Base-by-base conservation (phyloP, 192 early-diverging fungal species). In the Podila horticola region DNA sequence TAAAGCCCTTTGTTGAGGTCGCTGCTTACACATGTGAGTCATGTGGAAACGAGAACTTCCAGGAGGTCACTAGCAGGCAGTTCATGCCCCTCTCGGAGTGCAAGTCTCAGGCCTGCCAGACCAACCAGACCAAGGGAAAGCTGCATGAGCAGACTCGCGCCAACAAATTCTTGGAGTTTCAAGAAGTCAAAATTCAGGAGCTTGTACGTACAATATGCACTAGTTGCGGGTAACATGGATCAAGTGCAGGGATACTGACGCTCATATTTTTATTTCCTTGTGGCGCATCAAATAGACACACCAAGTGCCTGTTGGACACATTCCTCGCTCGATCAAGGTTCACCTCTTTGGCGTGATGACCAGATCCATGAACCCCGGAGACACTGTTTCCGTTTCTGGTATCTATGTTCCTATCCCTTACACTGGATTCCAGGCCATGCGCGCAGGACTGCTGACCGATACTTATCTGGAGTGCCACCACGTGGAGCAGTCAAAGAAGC, bases 241-340 rank as follows among this genome's bases (percentile, higher is more conserved):
- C 52, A 55, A 30, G 28, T 66, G 26, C 12, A 11, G 45, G 28
- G 28, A 15, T 19, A 61, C n/a, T 52, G 7, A n/a, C 29, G 22
- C 34, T 36, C 31, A 29, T 22, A 2, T 10, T 30, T 20, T 67
- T 15, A 58, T 52, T 57, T 24, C 6, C 12, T 24, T 17, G 74
- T 1, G n/a, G 10, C 15, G 11, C 10, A 19, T 66, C n/a, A 62
- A 17, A 12, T 66, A 93, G 92, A 93, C 97, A 28, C 96, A 99
- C 84, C 97, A 99, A 92, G 96, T 99, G 22, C 97, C 97, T 61
- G 97, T 97, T 83, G 97, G 97, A 67, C 96, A 97, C 83, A 99
- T 99, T 82, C 97, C 97, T 67, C 92, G 97, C 52, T 91, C 94
- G 33, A 97, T 99, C 91, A 95, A 93, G n/a, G 87, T 99, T 30